Conservation (phyloP, 768 basidiomycete species). For the Lactarius tabidus region DNA sequence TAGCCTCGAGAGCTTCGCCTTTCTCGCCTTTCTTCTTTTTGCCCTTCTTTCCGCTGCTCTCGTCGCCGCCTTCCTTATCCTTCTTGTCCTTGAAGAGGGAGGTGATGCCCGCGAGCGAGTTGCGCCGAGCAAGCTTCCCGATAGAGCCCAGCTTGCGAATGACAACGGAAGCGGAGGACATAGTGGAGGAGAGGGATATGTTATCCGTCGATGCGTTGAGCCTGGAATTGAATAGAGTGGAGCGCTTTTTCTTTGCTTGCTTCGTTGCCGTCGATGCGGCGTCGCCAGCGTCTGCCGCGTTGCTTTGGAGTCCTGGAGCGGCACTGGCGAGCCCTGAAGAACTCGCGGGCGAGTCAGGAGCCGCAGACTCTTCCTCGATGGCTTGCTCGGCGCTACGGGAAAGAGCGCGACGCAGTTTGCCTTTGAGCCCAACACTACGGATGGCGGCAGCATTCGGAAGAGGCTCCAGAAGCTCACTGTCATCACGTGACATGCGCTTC, state of each 20-base stretch:
- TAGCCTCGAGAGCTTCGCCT: conserved; percentile 59
- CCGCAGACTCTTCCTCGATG: conserved; percentile 52
- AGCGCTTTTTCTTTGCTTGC: conserved; percentile 60
- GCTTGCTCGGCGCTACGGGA: conserved; percentile 57
- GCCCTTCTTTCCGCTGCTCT: conserved; percentile 41
- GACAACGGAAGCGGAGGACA: conserved; percentile 93
- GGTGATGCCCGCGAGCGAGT: conserved; percentile 87
- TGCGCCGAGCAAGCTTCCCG: conserved; percentile 83
- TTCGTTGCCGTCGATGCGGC: conserved; percentile 33
- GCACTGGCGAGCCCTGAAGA: conserved; percentile 7
- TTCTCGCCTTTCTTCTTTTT: conserved; percentile 55
- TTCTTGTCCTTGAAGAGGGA: conserved; percentile 89
- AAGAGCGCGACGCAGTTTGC: conserved; percentile 67
- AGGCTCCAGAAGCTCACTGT: conserved; percentile 56
- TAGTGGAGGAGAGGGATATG: conserved; percentile 91
- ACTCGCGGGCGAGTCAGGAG: conserved; percentile 36
- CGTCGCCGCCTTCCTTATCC: conserved; percentile 41
- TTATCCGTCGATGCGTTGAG: conserved; percentile 90
- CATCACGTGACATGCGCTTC: conserved; percentile 74
- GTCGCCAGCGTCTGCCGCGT: conserved; percentile 30
- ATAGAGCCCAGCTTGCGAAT: conserved; percentile 92
- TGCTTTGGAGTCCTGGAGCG: conserved; percentile 25
- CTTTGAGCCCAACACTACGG: conserved; percentile 70
- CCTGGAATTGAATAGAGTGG: conserved; percentile 80
- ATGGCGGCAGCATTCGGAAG: conserved; percentile 35